These are phyloP conservation scores for Aspergillus cavernicola DNA, from an alignment of 495 filamentous ascomycete genomes.

Conservation along the genomic window DNA sequence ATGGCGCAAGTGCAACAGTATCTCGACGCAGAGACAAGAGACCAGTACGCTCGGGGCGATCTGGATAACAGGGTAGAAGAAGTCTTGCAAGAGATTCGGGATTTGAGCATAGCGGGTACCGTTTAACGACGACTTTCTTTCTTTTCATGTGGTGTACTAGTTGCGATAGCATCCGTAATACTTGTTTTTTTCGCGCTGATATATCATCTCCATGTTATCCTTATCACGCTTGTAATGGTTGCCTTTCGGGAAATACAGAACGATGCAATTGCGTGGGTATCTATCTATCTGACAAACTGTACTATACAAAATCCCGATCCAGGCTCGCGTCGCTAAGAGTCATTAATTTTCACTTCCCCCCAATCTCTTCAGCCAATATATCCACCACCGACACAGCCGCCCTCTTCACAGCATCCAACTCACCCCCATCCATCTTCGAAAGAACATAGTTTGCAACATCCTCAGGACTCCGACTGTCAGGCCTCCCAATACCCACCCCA, in stretches of 20 bases:
- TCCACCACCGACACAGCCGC: slow-evolving; percentile 49
- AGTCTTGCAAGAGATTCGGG: slow-evolving; percentile 93
- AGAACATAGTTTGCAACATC: slow-evolving; percentile 67
- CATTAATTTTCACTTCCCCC: slow-evolving; percentile 7
- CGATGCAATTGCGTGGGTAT: slow-evolving; percentile 12
- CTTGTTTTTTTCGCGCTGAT: slow-evolving; percentile 6
- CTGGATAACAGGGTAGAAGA: slow-evolving; percentile 91
- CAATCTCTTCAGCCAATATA: slow-evolving; percentile 45
- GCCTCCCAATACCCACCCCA: slow-evolving; percentile 71
- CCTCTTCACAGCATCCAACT: slow-evolving; percentile 45
- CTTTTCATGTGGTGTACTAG: slow-evolving; percentile 5
- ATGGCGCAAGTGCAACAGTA: slow-evolving; percentile 99
- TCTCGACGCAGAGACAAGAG: slow-evolving; percentile 90
- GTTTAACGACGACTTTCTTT: slow-evolving; percentile 45
- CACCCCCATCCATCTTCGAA: slow-evolving; percentile 51
- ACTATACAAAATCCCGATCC: neutral
- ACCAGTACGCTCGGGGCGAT: slow-evolving; percentile 93
- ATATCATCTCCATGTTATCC: slow-evolving; percentile 6
- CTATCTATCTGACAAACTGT: slow-evolving; percentile 8
- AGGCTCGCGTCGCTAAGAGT: neutral
- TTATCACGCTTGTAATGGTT: slow-evolving; percentile 8
- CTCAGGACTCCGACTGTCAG: slow-evolving; percentile 49
- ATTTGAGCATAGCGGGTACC: slow-evolving; percentile 86
- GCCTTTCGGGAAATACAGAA: neutral
- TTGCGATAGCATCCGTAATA: neutral